Evolutionary conservation across 768 basidiomycete species (phyloP), one percentile per base, ranked within the genome.

Genomic region (Rhodotorula graminis): DNA sequence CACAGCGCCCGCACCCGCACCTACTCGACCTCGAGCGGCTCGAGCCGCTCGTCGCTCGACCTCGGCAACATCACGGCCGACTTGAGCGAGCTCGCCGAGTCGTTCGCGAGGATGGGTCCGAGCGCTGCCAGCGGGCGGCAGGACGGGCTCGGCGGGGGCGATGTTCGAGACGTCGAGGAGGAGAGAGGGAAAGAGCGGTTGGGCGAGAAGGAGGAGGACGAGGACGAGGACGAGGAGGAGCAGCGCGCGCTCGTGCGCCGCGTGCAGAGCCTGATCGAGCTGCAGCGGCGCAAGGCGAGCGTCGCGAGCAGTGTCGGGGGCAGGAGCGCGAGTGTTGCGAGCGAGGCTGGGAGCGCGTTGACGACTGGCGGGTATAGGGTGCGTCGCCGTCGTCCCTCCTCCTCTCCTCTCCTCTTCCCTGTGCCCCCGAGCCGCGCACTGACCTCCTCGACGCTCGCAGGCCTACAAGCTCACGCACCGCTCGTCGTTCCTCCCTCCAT

Each of bases 381-480:
- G 16, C 14, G 67, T 56, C 7, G 18, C 33, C 19, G 14, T 4
- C n/a, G 15, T 12, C 2, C 2, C 27, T 59, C 40, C 3, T 57
- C 25, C 15, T 59, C 7, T 2, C n/a, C 23, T 3, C 52, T n/a
- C n/a, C n/a, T n/a, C n/a, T n/a, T n/a, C n/a, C n/a, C n/a, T n/a
- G n/a, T n/a, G 47, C 33, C 9, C 18, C 40, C 23, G 25, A 55
- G 6, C 0, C 10, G 25, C 52, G 37, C 27, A 31, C 9, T 37
- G 21, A 7, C 6, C 16, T 27, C 21, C 6, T 3, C 29, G 10
- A 0, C 25, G 0, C 8, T 16, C 21, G 37, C 59, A 72, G 71
- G 62, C 71, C 8, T 68, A 72, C 67, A 72, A 72, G 33, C 63
- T 72, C 25, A 63, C 50, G 4, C 62, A 63, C 18, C 65, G 67